Evolutionary conservation across 2,329 filamentous ascomycete species (phyloP).

Genomic region (Aspergillus sp.): DNA sequence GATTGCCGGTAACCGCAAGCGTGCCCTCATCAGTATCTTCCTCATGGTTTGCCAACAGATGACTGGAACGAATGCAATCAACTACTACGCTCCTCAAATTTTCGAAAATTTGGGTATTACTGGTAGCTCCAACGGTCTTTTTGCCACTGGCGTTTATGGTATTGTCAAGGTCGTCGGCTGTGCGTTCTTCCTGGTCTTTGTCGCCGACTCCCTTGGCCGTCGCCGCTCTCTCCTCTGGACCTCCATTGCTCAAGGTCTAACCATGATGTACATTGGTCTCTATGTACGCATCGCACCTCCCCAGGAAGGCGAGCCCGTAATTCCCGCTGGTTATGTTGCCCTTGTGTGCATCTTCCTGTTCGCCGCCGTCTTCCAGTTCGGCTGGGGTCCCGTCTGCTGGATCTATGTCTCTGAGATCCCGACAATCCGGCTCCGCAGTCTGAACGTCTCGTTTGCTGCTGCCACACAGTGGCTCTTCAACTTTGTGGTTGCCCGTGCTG

Average conservation of each 20-base stretch:
- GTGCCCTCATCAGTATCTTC: conserved; percentile 41
- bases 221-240: conserved; percentile 42
- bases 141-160: conserved; percentile 45
- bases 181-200: conserved; percentile 41
- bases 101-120: conserved; percentile 43
- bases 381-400: conserved; percentile 75
- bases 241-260: conserved; percentile 39
- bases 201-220: conserved; percentile 45
- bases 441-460: conserved; percentile 71
- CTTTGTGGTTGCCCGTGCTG: conserved; percentile 70
- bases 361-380: conserved; percentile 70
- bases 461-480: conserved; percentile 77
- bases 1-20: conserved; percentile 42
- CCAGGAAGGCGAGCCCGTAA: conserved; percentile 57
- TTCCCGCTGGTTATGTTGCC: conserved; percentile 70
- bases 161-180: conserved; percentile 45
- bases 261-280: conserved; percentile 53
- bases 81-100: conserved; percentile 46
- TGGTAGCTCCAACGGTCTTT: conserved; percentile 38
- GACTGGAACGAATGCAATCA: conserved; percentile 45
- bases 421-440: conserved; percentile 65
- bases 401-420: conserved; percentile 74
- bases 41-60: conserved; percentile 50
- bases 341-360: conserved; percentile 75
- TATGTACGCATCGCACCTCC: conserved; percentile 59